Percentiles rank a stretch among this genome's conserved stretches.
Conservation (phyloP, 1,139 yeast species). For the Protomyces macrosporus region DNA sequence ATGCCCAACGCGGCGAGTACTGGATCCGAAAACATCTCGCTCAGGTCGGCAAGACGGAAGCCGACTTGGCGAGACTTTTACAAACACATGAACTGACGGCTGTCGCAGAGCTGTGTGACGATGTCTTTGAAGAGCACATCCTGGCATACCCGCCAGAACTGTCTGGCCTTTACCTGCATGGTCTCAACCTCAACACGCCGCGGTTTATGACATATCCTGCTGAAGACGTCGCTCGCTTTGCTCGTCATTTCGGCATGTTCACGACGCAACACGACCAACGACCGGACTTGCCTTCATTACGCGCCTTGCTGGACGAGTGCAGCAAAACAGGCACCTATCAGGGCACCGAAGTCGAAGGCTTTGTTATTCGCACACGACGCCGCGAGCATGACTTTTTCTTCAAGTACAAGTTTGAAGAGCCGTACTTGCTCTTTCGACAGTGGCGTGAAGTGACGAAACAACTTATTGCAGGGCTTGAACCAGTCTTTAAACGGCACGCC, state of each 20-base stretch:
- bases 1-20: slow-evolving; percentile 48
- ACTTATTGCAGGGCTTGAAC: slow-evolving; percentile 45
- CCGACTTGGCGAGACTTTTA: slow-evolving; percentile 55
- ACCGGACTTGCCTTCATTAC: slow-evolving; percentile 44
- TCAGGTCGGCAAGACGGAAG: slow-evolving; percentile 41
- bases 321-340: slow-evolving; percentile 67
- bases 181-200: slow-evolving; percentile 66
- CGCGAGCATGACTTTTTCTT: slow-evolving; percentile 52
- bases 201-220: slow-evolving; percentile 62
- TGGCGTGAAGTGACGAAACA: slow-evolving; percentile 80
- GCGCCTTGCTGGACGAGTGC: slow-evolving; percentile 51
- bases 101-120: slow-evolving; percentile 91
- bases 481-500: slow-evolving; percentile 51
- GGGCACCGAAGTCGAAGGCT: slow-evolving; percentile 79
- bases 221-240: slow-evolving; percentile 56
- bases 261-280: slow-evolving; percentile 44
- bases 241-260: slow-evolving; percentile 62
- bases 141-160: slow-evolving; percentile 60
- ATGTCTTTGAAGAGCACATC: slow-evolving; percentile 88
- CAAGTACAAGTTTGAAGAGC: slow-evolving; percentile 93
- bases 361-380: slow-evolving; percentile 66
- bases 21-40: slow-evolving; percentile 54
- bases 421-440: slow-evolving; percentile 82
- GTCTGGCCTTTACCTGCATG: slow-evolving; percentile 86
- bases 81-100: slow-evolving; percentile 61